Conservation (phyloP, 2,329 filamentous ascomycete genomes). For the Cladosporium sp. region DNA sequence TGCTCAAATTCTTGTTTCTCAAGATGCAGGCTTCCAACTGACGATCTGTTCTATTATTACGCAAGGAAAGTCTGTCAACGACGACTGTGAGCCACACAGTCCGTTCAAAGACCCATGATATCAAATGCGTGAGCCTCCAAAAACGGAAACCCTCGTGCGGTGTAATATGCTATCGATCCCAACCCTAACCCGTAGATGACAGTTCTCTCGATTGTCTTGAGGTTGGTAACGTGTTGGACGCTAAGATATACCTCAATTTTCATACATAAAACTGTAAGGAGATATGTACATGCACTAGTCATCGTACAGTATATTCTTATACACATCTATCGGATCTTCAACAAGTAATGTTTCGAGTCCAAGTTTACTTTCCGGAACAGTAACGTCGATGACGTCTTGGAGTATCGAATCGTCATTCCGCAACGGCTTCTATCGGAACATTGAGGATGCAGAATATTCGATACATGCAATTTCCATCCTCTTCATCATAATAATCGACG, state of each 20-base stretch:
- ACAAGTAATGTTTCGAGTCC: no score
- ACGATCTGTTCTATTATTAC: background rate
- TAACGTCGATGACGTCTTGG: conserved; percentile 5
- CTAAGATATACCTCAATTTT: background rate
- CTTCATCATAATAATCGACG: no score
- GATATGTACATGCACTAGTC: background rate
- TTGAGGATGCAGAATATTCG: background rate
- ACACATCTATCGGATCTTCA: no score
- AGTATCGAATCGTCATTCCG: background rate
- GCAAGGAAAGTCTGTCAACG: background rate
- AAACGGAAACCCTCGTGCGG: background rate
- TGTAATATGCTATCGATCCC: background rate
- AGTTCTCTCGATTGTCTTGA: background rate
- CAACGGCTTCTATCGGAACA: background rate
- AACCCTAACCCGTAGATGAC: background rate
- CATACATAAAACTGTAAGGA: background rate
- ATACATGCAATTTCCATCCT: background rate
- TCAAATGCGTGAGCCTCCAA: background rate
- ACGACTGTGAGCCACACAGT: background rate
- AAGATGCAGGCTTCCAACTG: background rate
- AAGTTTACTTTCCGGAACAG: background rate
- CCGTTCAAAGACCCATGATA: background rate
- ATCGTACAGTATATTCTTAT: no score
- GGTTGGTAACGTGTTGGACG: background rate
- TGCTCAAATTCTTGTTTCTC: background rate